Evolutionary conservation across 805 yeast species (phyloP), one percentile per base, ranked within the genome.

Genomic region (Candida michaelii): DNA sequence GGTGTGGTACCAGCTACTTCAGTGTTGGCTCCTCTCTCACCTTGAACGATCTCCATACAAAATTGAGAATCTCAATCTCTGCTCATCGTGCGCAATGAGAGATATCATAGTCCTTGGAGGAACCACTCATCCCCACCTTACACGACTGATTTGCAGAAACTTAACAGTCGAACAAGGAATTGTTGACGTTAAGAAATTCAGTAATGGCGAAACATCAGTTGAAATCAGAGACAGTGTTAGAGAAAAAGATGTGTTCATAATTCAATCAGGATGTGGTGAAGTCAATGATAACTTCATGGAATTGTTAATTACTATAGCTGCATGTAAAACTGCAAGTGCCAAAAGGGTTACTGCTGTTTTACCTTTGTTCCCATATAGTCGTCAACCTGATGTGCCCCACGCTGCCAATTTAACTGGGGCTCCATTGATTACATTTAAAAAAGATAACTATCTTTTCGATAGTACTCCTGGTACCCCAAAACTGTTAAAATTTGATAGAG

Each of bases 351-450:
- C 96, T 2, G 96, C 91, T 0, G 96, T 89, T 23, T 71, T 87
- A 62, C 99, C 99, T 3, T 73, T 89, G 47, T 93, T 93, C 64
- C 97, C 98, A 19, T 93, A 93, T 60, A 86, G 96, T 2, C 77
- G 99, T 57, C 99, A 93, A 64, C 95, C 97, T 3, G 98, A 91
- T 63, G 80, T 88, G 27, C 96, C 96, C 24, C 85, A 85, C 56
- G 80, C 86, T 44, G 68, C 69, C 4, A 53, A 57, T 36, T 76
- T 77, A 56, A 76, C 79, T 27, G 93, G 95, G 10, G 87, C 90
- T 1, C 95, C 95, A 7, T 66, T 62, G 14, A 46, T 65, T 17
- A 41, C 58, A 10, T 53, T 59, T 24, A 61, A 56, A 44, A 66
- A 63, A 50, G 70, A 60, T 18, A 62, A 49, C 39, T 75, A 72